Evolutionary conservation across 768 basidiomycete species (phyloP), one percentile per base, ranked within the genome.

Genomic region (Amylocystis lapponica): DNA sequence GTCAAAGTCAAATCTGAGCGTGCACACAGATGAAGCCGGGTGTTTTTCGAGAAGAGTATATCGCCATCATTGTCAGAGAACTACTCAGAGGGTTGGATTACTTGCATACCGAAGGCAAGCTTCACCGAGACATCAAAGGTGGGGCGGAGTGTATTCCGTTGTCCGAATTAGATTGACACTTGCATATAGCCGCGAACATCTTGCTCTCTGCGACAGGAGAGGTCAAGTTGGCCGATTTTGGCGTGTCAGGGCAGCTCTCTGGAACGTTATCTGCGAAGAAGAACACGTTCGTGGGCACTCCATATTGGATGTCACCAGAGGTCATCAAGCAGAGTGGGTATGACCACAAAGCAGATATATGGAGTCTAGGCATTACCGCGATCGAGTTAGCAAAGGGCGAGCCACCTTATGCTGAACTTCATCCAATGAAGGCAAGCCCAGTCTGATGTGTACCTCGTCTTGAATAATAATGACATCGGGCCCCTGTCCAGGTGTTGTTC

Each of bases 221-320:
- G 52, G 95, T 99, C 52, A 99, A 99, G 62, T 74, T 99, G 20
- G 96, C 96, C 34, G 96, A 99, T 61, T 99, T 99, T 58, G 96
- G 96, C 58, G 96, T 99, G 4, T 97, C 94, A 1, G 96, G 96
- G 22, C 96, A 99, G 58, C 74, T 99, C 22, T 93, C 89, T 17
- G 92, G 92, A 3, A 94, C 89, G 2, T 68, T 94, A 33, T 89
- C 86, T 10, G 89, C 88, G 16, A 92, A 91, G 77, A 93, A 97
- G 78, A 98, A 99, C 55, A 99, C 95, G 1, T 97, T 94, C 60
- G 95, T 95, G 25, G 91, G 91, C 22, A 94, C 95, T 14, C 95
- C 95, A 3, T 99, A 98, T 60, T 99, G 96, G 96, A 99, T 99
- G 96, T 92, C 91, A 6, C 96, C 96, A 5, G 96, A 99, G 60